Percentiles rank a stretch among this genome's conserved stretches.
These are phyloP conservation scores for Penicillium sp. DNA, from an alignment of 2,329 filamentous ascomycete species.

Conservation along the genomic window DNA sequence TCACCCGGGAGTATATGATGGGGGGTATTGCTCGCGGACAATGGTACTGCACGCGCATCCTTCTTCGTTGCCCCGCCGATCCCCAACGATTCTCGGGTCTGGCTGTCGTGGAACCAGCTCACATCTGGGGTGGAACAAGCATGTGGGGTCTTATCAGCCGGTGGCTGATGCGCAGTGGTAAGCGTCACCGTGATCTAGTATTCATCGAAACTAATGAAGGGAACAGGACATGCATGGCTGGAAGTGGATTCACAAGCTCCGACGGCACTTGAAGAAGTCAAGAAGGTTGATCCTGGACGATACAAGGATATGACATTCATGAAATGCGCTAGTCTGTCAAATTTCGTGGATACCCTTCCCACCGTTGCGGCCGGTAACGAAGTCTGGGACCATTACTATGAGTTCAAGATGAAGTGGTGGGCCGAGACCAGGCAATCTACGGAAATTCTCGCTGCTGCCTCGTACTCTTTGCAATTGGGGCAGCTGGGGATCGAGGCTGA, in stretches of 20 bases:
- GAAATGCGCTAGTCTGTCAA: neutral
- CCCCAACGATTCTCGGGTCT: conserved; percentile 1
- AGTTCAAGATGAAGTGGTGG: conserved; percentile 3
- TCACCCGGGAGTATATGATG: neutral
- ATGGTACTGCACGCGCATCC: neutral
- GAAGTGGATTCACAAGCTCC: conserved; percentile 6
- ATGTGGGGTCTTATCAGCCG: neutral
- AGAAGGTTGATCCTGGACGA: neutral
- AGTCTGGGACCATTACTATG: neutral
- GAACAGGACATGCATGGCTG: conserved; percentile 3
- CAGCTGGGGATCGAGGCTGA: neutral
- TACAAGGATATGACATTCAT: conserved; percentile 3
- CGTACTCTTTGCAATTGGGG: neutral
- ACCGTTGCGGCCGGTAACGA: neutral
- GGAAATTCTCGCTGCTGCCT: conserved; percentile 2
- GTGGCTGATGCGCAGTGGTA: conserved; percentile 5
- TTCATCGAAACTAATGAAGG: neutral
- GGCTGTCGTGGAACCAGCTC: conserved; percentile 1
- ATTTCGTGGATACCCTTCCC: neutral
- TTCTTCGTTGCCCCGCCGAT: conserved; percentile 1
- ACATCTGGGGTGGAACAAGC: conserved; percentile 2
- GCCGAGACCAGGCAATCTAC: neutral
- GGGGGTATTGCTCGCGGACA: neutral
- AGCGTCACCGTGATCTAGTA: neutral
- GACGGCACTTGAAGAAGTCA: conserved; percentile 1